phyloP scores from a whole-genome alignment of 2,329 filamentous ascomycete genomes.

The Tolypocladium nubicola region DNA sequence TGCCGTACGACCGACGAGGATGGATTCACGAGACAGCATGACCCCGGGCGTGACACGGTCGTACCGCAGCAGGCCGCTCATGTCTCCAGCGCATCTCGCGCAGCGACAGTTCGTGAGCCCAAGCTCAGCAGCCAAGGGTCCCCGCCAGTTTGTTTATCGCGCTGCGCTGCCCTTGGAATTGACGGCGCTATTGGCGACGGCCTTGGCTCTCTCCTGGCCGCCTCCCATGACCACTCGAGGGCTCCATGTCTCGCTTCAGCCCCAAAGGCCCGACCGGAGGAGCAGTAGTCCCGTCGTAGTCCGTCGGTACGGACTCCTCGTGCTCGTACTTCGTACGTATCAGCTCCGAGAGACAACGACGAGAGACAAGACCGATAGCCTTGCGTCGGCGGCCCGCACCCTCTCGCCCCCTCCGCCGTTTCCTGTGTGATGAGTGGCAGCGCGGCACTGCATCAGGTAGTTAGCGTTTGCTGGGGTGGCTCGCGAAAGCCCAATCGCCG shows the following conservation, averaged over 20 bases:
- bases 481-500: neutral
- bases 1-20: neutral
- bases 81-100: neutral
- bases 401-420: neutral
- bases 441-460: neutral
- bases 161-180: neutral
- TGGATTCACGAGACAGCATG: neutral
- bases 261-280: neutral
- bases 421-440: neutral
- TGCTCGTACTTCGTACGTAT: too few relatives aligned
- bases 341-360: neutral
- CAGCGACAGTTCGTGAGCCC: neutral
- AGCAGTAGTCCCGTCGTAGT: neutral
- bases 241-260: neutral
- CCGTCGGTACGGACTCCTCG: too few relatives aligned
- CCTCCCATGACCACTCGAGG: neutral
- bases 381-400: neutral
- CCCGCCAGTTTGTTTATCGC: neutral
- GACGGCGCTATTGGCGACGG: neutral
- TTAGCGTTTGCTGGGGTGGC: neutral
- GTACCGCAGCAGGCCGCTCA: neutral
- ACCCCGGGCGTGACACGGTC: neutral
- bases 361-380: neutral
- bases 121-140: neutral
- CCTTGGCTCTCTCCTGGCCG: neutral